Evolutionary conservation across 805 yeast genomes (phyloP).

Genomic region (Monosporozyma siamensis): DNA sequence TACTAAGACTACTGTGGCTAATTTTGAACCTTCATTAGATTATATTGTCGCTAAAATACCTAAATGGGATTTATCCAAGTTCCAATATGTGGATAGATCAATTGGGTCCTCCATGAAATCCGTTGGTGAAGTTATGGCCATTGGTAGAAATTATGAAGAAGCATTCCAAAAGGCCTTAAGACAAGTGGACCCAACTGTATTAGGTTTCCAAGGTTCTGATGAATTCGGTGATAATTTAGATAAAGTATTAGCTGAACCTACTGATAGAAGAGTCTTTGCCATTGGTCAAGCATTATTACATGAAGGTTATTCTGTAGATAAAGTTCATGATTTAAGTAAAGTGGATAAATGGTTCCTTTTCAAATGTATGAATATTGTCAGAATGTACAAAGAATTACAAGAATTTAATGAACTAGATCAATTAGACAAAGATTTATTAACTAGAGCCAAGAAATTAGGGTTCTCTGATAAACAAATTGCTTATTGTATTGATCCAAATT

Average conservation of each 20-base stretch:
- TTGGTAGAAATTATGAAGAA: constrained; percentile 96
- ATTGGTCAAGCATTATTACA: constrained; percentile 94
- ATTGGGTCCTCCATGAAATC: constrained; percentile 97
- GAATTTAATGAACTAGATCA: constrained; percentile 46
- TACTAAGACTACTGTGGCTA: constrained; percentile 90
- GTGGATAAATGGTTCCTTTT: constrained; percentile 94
- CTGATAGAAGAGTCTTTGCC: constrained; percentile 96
- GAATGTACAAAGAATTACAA: constrained; percentile 76
- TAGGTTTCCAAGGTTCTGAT: constrained; percentile 85
- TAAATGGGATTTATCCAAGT: constrained; percentile 94
- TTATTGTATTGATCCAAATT: constrained; percentile 47
- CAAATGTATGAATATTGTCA: constrained; percentile 88
- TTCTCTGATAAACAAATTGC: constrained; percentile 94
- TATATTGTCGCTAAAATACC: constrained; percentile 96
- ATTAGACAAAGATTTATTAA: constrained; percentile 59
- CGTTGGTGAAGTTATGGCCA: constrained; percentile 98
- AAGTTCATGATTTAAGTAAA: constrained; percentile 82
- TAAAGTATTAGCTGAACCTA: constrained; percentile 69
- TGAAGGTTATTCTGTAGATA: constrained; percentile 84
- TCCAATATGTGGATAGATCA: constrained; percentile 88
- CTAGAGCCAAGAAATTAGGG: constrained; percentile 84
- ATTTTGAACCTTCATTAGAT: constrained; percentile 94
- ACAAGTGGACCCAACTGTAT: constrained; percentile 83
- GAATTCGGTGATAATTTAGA: constrained; percentile 67
- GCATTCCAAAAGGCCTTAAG: constrained; percentile 95